phyloP scores from a whole-genome alignment of 257 asterid genomes.

The Haberlea rhodopensis region DNA sequence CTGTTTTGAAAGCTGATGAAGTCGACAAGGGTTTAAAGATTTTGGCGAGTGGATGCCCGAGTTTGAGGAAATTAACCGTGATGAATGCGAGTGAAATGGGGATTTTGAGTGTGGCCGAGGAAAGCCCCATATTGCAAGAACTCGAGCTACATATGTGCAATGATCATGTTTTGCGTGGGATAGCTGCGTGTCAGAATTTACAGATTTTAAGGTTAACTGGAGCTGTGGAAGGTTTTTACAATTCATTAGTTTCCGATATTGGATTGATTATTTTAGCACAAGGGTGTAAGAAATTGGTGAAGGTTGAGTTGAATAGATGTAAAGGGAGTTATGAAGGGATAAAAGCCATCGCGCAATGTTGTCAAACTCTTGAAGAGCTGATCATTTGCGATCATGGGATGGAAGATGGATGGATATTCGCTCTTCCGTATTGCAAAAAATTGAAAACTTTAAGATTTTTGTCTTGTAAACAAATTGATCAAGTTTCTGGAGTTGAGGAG shows the following conservation, averaged over 20 bases:
- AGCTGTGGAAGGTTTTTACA: slow-evolving; percentile 43
- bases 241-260: slow-evolving; percentile 53
- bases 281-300: slow-evolving; percentile 67
- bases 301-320: slow-evolving; percentile 70
- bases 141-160: slow-evolving; percentile 60
- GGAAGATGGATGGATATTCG: slow-evolving; percentile 77
- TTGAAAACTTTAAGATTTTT: slow-evolving; percentile 54
- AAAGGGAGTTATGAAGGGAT: slow-evolving; percentile 70
- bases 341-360: slow-evolving; percentile 66
- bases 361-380: slow-evolving; percentile 66
- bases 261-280: slow-evolving; percentile 76
- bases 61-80: slow-evolving; percentile 50
- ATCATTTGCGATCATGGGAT: slow-evolving; percentile 51
- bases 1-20: slow-evolving; percentile 41
- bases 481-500: slow-evolving; percentile 35
- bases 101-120: slow-evolving; percentile 61
- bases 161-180: slow-evolving; percentile 64
- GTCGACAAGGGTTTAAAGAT: slow-evolving; percentile 53
- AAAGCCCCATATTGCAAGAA: slow-evolving; percentile 66
- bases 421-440: slow-evolving; percentile 54
- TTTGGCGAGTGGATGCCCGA: slow-evolving; percentile 55
- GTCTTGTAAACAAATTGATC: slow-evolving; percentile 59
- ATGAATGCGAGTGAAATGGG: slow-evolving; percentile 74
- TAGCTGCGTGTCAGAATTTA: slow-evolving; percentile 60
- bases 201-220: slow-evolving; percentile 61